Percentiles rank a stretch among this genome's conserved stretches.
Conservation (phyloP, 1,139 yeast genomes). For the Suhomyces choctaworum region DNA sequence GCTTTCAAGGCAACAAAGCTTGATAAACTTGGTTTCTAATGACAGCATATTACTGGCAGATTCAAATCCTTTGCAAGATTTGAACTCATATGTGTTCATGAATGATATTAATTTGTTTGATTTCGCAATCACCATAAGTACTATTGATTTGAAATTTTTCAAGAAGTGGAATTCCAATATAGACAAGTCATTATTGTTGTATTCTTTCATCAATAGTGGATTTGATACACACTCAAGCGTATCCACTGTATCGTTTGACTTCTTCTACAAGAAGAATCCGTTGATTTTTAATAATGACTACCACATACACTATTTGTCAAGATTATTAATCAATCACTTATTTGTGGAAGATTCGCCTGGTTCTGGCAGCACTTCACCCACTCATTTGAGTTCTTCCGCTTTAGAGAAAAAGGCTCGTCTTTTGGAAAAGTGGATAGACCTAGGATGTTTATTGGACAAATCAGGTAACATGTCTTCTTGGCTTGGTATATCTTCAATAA, state of each 20-base stretch:
- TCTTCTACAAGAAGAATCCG: constrained; percentile 46
- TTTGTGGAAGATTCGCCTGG: constrained; percentile 45
- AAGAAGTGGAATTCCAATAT: constrained; percentile 72
- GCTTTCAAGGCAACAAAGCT: constrained; percentile 37
- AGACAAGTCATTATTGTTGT: constrained; percentile 44
- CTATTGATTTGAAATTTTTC: constrained; percentile 58
- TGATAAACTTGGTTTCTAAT: constrained; percentile 32
- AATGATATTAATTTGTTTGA: constrained; percentile 45
- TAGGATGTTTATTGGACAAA: constrained; percentile 76
- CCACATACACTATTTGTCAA: constrained; percentile 76
- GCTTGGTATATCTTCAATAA: constrained; percentile 84
- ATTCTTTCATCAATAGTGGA: constrained; percentile 27
- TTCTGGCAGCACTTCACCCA: constrained; percentile 1
- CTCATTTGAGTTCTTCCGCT: constrained; percentile 18
- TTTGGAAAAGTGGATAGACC: constrained; percentile 80
- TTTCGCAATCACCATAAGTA: constrained; percentile 56
- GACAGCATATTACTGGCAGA: constrained; percentile 14
- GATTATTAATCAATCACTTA: constrained; percentile 69
- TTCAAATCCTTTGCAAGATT: constrained; percentile 32
- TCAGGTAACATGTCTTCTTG: constrained; percentile 94
- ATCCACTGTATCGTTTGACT: constrained; percentile 23
- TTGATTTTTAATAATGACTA: constrained; percentile 63
- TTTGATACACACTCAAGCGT: constrained; percentile 10
- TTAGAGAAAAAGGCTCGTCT: constrained; percentile 61
- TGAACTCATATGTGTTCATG: constrained; percentile 40